Base-by-base conservation (phyloP, 2,329 filamentous ascomycete species). In the Sphaerulina musiva region DNA sequence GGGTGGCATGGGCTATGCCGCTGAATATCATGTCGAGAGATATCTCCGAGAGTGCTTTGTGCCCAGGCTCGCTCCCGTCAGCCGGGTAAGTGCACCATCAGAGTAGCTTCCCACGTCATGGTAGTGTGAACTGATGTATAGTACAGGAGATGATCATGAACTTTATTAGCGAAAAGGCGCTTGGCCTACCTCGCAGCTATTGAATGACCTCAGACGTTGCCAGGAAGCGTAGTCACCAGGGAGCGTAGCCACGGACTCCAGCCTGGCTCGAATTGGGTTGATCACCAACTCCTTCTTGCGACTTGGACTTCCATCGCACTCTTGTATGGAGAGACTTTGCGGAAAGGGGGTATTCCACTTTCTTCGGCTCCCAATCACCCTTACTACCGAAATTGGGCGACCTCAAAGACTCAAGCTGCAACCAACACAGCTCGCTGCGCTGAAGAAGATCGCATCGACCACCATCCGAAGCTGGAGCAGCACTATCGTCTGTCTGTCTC, bases 121-220 rank as follows among this genome's bases (percentile, higher is more conserved):
- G 4, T 29, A 29, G 26, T 29, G 20, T 7, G 6, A 29, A 29
- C 26, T 29, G 26, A 29, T 29, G 26, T 12, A 31, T 12, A 31
- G 44, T 54, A 51, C 52, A 82, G 59, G 86, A 89, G 72, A 89
- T 89, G 86, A 86, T 89, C 49, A 72, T 87, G 74, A 89, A 88
- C 60, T 88, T 83, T 66, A 78, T 89, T 10, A 77, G 79, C 2
- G 85, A 88, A 67, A 86, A 81, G 71, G 84, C 81, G 0, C 69
- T 89, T n/a, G 72, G 76, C 3, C 63, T 89, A 26, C 86, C 85
- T 1, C 74, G 82, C 55, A 88, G 84, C 64, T 89, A 88, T 60
- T 87, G 32, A 53, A 38, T 11, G 14, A 42, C 40, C 6, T 8
- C 17, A 29, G 23, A 20, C 42, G 42, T 42, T 17, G 40, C 14